Evolutionary conservation across 1,284 basidiomycete genomes (phyloP), one percentile per base, ranked within the genome.

Genomic region (Athelia psychrophila): DNA sequence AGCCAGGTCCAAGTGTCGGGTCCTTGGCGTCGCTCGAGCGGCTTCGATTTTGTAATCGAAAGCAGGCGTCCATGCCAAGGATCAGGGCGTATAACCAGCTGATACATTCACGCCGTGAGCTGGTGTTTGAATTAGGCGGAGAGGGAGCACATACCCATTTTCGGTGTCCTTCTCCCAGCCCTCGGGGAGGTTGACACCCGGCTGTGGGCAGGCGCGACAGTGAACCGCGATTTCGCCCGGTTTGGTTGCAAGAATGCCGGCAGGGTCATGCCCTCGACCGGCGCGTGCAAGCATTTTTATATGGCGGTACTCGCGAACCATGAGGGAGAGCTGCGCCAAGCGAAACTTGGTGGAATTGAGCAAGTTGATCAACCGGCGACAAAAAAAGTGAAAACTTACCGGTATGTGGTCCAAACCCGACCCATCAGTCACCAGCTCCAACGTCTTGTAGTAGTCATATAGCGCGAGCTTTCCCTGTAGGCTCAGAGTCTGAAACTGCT

Each of bases 151-250:
- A 16, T 16, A 18, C 48, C 56, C 33, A 2, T 51, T 44, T 2
- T 52, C 47, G 3, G 49, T 33, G 1, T 44, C 53, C 0, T 58
- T 32, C 9, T 52, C 49, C 64, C 61, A 64, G 18, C 51, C 48
- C 2, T 13, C 16, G 3, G 60, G 62, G 4, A 66, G 52, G 32
- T 66, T 66, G 35, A 59, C 50, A 1, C 53, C 59, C 0, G 62
- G 60, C 8, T 56, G 54, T 5, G 59, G 63, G 45, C 64, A 66
- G 4, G 64, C 60, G 0, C 56, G 60, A 44, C 64, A 65, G 5
- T 36, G 36, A 3, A 64, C 47, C 10, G 64, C 60, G n/a, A 59
- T 54, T 32, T 60, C 58, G 0, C 64, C 60, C 0, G 40, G 36
- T 22, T 53, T 44, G 5, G 57, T 59, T 5, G 35, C 44, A 12